Percentiles rank a stretch among this genome's conserved stretches.
Conservation (phyloP, 768 basidiomycete genomes). For the Peribolospora baueri region DNA sequence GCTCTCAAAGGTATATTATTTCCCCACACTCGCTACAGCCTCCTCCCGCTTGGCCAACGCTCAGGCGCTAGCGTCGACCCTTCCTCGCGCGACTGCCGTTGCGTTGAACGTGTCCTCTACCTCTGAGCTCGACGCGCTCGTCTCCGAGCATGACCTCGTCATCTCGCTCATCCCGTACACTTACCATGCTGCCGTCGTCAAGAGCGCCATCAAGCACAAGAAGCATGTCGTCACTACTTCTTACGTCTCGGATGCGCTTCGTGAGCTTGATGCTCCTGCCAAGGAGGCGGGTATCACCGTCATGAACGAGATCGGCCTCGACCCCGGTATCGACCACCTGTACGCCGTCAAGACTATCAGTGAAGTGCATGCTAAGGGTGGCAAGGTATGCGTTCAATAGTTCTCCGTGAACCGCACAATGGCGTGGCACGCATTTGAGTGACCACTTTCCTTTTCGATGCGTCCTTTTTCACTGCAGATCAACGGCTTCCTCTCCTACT, state of each 20-base stretch:
- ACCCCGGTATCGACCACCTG: slow-evolving; percentile 81
- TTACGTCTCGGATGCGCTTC: slow-evolving; percentile 80
- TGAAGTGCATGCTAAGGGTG: slow-evolving; percentile 81
- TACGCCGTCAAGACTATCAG: slow-evolving; percentile 83
- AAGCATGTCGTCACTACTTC: slow-evolving; percentile 88
- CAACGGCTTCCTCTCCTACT: slow-evolving; percentile 80
- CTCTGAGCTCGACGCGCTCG: slow-evolving; percentile 46
- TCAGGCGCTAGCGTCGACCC: slow-evolving; percentile 37
- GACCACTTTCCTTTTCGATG: not conserved
- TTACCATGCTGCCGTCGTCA: slow-evolving; percentile 66
- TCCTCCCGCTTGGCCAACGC: slow-evolving; percentile 69
- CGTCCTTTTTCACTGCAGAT: slow-evolving; percentile 25
- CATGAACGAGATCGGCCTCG: slow-evolving; percentile 92
- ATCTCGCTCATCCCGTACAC: slow-evolving; percentile 94
- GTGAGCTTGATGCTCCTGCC: slow-evolving; percentile 51
- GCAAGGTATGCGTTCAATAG: slow-evolving; percentile 36
- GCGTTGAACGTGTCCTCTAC: slow-evolving; percentile 54
- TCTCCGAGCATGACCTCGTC: slow-evolving; percentile 73
- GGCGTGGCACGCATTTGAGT: not conserved
- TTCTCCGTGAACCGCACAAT: slow-evolving; percentile 8
- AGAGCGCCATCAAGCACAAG: slow-evolving; percentile 68
- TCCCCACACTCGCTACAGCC: slow-evolving; percentile 24
- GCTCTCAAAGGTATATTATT: not conserved
- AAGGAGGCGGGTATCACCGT: slow-evolving; percentile 77
- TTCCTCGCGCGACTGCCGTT: slow-evolving; percentile 45